Evolutionary conservation across 2,329 filamentous ascomycete species (phyloP).

Genomic region (Phaeophleospora eucalypticola): DNA sequence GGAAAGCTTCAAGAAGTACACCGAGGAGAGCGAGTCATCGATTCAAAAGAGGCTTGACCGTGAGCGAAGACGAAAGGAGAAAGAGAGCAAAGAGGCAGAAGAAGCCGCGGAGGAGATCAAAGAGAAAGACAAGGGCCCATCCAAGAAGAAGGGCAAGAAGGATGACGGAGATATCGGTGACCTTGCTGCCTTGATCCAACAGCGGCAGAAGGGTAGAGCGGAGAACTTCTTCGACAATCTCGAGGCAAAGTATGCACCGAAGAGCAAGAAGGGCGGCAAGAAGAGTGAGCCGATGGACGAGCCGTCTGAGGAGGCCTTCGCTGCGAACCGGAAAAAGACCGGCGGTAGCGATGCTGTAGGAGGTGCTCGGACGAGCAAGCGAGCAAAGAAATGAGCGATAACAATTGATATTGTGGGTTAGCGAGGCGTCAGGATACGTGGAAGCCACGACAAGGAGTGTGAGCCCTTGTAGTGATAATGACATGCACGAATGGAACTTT

Average conservation of each 20-base stretch:
- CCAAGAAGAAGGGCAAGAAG: constrained; percentile 49
- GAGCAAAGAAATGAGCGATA: constrained; percentile 15
- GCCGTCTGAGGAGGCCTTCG: constrained; percentile 61
- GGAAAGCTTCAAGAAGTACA: constrained; percentile 63
- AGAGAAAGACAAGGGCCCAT: constrained; percentile 69
- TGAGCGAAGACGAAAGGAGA: constrained; percentile 61
- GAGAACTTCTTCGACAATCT: constrained; percentile 65
- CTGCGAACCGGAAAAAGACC: constrained; percentile 35
- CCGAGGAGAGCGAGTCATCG: constrained; percentile 58
- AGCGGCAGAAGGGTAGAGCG: constrained; percentile 61
- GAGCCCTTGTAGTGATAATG: too few species aligned
- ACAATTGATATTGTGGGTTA: not conserved
- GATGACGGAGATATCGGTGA: constrained; percentile 41
- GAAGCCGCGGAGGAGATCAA: constrained; percentile 70
- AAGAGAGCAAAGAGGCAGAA: constrained; percentile 62
- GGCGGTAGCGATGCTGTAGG: constrained; percentile 3
- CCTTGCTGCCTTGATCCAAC: constrained; percentile 70
- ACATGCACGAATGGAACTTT: too few species aligned
- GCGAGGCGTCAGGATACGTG: not conserved
- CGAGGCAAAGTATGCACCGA: constrained; percentile 66
- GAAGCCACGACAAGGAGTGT: too few species aligned
- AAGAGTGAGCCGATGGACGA: constrained; percentile 51
- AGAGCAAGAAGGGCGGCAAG: constrained; percentile 48
- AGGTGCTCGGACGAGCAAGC: constrained; percentile 19
- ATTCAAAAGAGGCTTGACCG: constrained; percentile 48